Conservation (phyloP, 2,329 filamentous ascomycete species). For the Neoascochyta sp. region DNA sequence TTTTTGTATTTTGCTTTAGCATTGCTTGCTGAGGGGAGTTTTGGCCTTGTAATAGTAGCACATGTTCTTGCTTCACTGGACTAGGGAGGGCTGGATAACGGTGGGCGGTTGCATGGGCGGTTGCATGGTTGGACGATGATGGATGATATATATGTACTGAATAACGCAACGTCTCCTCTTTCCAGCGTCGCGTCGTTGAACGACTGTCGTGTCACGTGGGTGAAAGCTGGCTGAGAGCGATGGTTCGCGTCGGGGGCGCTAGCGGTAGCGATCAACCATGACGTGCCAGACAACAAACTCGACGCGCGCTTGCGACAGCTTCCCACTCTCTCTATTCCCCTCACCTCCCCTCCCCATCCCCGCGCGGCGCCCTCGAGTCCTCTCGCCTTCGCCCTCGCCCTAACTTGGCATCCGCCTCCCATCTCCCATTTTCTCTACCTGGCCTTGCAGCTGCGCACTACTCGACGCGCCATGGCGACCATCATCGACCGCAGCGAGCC, state of each 20-base stretch:
- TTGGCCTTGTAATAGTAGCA: slow-evolving; percentile 8
- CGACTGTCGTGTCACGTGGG: too few species aligned
- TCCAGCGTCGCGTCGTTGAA: neutral
- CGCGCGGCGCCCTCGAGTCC: slow-evolving; percentile 7
- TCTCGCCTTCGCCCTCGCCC: neutral
- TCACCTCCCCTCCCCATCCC: slow-evolving; percentile 6
- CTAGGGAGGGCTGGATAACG: slow-evolving; percentile 8
- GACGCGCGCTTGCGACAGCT: slow-evolving; percentile 5
- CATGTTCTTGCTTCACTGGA: slow-evolving; percentile 8
- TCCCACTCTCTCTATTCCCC: slow-evolving; percentile 6
- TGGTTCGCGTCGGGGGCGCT: too few species aligned
- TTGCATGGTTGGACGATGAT: too few species aligned
- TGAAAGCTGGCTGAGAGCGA: too few species aligned
- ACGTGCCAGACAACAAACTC: slow-evolving; percentile 7
- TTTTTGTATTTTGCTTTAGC: slow-evolving; percentile 6
- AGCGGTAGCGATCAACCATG: too few species aligned
- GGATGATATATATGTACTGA: slow-evolving; percentile 8
- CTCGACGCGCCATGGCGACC: slow-evolving; percentile 20
- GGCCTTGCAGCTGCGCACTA: slow-evolving; percentile 3
- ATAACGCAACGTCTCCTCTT: slow-evolving; percentile 12
- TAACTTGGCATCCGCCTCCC: slow-evolving; percentile 1
- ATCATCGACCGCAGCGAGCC: slow-evolving; percentile 28
- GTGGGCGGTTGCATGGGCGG: too few species aligned
- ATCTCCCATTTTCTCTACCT: too few species aligned
- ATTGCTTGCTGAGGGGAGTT: slow-evolving; percentile 7